Conservation (phyloP, 768 basidiomycete species). For the Phaeolepiota aurea region DNA sequence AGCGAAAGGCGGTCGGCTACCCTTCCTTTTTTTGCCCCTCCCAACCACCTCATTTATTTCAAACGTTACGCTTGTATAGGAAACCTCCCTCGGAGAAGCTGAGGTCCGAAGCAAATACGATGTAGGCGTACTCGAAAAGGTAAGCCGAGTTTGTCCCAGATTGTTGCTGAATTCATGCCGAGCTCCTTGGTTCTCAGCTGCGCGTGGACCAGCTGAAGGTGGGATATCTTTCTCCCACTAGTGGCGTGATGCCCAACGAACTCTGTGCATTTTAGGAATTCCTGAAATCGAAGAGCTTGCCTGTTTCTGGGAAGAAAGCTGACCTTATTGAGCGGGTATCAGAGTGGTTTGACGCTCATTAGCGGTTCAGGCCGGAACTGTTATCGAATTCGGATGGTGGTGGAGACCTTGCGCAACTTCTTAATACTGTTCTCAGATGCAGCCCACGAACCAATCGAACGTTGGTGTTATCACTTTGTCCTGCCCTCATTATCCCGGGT, state of each 20-base stretch:
- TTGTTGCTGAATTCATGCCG: conserved; percentile 5
- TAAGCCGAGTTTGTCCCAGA: conserved; percentile 19
- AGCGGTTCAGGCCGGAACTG: conserved; percentile 3
- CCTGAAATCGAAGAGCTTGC: conserved; percentile 54
- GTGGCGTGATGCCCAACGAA: no score
- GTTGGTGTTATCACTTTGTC: background rate
- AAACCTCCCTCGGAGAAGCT: conserved; percentile 56
- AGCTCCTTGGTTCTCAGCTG: no score
- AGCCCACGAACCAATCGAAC: background rate
- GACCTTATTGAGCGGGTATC: conserved; percentile 61
- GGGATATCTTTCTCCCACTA: no score
- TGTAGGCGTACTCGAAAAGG: conserved; percentile 56
- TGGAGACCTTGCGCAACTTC: no score
- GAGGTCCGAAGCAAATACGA: conserved; percentile 67
- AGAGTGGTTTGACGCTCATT: conserved; percentile 49
- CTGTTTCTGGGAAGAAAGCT: conserved; percentile 62
- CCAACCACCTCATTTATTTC: no score
- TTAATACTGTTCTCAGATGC: no score
- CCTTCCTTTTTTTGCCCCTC: no score
- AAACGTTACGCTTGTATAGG: no score
- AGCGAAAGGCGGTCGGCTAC: conserved; percentile 63
- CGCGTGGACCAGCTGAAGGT: conserved; percentile 78
- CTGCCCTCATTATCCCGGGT: background rate
- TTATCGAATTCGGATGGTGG: background rate
- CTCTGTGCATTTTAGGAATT: no score